Evolutionary conservation across 2,329 filamentous ascomycete species (phyloP).

Genomic region (Fusarium begoniae): DNA sequence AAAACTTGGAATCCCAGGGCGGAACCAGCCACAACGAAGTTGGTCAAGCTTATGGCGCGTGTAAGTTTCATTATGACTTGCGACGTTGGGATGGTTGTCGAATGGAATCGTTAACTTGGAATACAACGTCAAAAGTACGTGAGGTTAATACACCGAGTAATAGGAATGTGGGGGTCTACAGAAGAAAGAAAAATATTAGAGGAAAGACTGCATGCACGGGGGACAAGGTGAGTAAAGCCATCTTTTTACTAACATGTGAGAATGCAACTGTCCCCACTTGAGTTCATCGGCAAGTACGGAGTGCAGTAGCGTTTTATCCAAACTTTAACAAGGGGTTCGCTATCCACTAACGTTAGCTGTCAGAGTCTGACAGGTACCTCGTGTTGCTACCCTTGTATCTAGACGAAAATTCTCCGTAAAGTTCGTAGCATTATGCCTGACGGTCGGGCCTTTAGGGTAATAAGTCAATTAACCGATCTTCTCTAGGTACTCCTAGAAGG

Average conservation of each 20-base stretch:
- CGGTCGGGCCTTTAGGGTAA: background rate
- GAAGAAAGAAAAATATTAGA: background rate
- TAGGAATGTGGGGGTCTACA: background rate
- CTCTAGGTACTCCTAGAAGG: background rate
- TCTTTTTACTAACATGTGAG: background rate
- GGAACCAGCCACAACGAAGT: background rate
- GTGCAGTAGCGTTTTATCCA: background rate
- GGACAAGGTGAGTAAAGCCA: background rate
- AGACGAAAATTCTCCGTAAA: background rate
- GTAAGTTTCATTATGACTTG: background rate
- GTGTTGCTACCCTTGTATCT: background rate
- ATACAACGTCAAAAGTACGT: background rate
- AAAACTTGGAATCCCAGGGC: background rate
- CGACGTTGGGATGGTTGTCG: rapidly evolving
- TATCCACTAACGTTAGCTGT: background rate
- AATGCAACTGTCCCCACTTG: background rate
- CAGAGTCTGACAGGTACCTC: background rate
- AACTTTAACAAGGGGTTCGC: background rate
- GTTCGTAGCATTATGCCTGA: background rate
- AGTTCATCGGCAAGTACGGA: background rate
- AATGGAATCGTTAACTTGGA: background rate
- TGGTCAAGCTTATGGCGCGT: background rate
- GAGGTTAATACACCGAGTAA: background rate
- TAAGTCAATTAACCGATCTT: background rate
- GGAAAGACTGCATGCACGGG: background rate